Conservation (phyloP, 1,284 basidiomycete genomes). For the Sporisorium exsertum region DNA sequence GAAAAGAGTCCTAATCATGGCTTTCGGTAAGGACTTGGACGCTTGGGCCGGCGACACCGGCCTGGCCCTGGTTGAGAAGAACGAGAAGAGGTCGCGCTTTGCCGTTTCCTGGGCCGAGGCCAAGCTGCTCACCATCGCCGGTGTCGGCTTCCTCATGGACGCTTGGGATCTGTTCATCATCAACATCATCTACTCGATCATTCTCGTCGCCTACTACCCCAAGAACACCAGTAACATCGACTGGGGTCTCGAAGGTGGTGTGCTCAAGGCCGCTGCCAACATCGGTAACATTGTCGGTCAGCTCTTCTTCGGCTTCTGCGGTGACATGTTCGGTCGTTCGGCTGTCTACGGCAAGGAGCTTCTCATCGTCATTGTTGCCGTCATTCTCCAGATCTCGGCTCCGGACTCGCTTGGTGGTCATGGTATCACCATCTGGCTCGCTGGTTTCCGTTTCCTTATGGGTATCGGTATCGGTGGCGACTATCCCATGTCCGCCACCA, state of each 20-base stretch:
- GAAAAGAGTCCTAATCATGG: constrained; percentile 35
- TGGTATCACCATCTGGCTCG: constrained; percentile 65
- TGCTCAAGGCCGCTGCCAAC: constrained; percentile 66
- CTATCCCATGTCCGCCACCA: constrained; percentile 78
- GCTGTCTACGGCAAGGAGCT: constrained; percentile 67
- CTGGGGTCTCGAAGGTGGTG: constrained; percentile 66
- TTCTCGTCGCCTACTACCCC: constrained; percentile 60
- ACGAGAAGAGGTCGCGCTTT: constrained; percentile 50
- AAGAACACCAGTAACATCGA: constrained; percentile 57
- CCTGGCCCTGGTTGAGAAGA: constrained; percentile 61
- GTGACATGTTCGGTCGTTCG: constrained; percentile 65
- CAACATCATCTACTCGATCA: constrained; percentile 66
- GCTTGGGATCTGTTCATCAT: constrained; percentile 67
- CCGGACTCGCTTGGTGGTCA: constrained; percentile 61
- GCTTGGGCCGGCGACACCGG: constrained; percentile 57
- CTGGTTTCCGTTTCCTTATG: constrained; percentile 63
- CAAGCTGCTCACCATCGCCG: constrained; percentile 64
- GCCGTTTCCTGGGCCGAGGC: constrained; percentile 61
- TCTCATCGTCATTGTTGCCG: constrained; percentile 61
- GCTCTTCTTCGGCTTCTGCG: constrained; percentile 64
- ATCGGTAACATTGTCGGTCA: constrained; percentile 66
- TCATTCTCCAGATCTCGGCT: constrained; percentile 65
- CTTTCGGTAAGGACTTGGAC: constrained; percentile 64
- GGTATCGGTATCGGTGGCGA: constrained; percentile 78
- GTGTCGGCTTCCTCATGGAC: constrained; percentile 67